Percentiles rank a stretch among this genome's conserved stretches.
phyloP scores from a whole-genome alignment of 164 flowering plant species.

The Berberis vulgaris region DNA sequence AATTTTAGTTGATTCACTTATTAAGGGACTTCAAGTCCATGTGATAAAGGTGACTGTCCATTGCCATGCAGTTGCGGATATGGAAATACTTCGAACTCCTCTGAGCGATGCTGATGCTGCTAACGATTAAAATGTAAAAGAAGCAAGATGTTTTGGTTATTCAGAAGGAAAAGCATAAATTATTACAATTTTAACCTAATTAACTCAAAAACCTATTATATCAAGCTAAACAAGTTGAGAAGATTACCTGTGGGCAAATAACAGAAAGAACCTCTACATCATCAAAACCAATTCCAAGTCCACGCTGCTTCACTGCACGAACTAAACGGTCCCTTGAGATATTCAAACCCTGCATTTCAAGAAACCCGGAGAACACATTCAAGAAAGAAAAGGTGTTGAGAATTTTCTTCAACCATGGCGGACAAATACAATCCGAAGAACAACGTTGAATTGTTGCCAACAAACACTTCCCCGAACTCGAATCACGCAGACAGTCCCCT shows the following conservation, averaged over 20 bases:
- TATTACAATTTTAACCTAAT: not conserved
- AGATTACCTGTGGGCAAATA: conserved; percentile 65
- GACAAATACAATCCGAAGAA: conserved; percentile 44
- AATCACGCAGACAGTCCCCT: conserved; percentile 45
- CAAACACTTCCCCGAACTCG: conserved; percentile 31
- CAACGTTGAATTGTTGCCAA: conserved; percentile 7
- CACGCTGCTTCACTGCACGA: conserved; percentile 38
- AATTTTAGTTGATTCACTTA: too few relatives aligned
- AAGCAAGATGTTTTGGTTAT: too few relatives aligned
- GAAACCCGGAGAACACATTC: conserved; percentile 46
- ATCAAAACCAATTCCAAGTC: conserved; percentile 30
- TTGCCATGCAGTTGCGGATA: too few relatives aligned
- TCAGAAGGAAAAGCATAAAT: not conserved
- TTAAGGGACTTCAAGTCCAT: too few relatives aligned
- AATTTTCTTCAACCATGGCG: conserved; percentile 58
- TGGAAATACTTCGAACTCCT: too few relatives aligned
- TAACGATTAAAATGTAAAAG: too few relatives aligned
- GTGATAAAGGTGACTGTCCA: too few relatives aligned
- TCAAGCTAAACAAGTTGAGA: not conserved
- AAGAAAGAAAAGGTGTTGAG: conserved; percentile 57
- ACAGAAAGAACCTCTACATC: conserved; percentile 50
- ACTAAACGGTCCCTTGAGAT: conserved; percentile 28
- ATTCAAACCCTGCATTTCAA: conserved; percentile 26
- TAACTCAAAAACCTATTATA: not conserved
- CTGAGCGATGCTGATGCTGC: too few relatives aligned